phyloP scores from a whole-genome alignment of 75 land plant genomes.

The Pinus tabuliformis region DNA sequence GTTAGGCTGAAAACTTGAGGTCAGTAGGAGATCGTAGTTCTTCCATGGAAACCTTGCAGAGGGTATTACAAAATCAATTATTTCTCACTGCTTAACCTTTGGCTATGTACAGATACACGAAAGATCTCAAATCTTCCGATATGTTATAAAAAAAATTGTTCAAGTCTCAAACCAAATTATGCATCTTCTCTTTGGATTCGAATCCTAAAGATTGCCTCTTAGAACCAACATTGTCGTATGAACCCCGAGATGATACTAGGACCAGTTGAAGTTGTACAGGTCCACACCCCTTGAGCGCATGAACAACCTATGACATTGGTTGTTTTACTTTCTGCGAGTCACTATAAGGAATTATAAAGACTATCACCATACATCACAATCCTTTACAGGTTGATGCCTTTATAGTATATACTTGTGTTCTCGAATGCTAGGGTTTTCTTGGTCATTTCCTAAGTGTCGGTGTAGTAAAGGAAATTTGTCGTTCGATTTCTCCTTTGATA shows the following conservation, averaged over 20 bases:
- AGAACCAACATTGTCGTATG: slow-evolving; percentile 63
- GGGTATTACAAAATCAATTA: slow-evolving; percentile 78
- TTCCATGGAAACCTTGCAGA: slow-evolving; percentile 76
- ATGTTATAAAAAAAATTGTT: slow-evolving; percentile 75
- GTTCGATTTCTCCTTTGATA: too few relatives aligned
- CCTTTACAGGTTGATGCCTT: too few relatives aligned
- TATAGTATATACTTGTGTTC: too few relatives aligned
- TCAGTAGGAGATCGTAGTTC: slow-evolving; percentile 79
- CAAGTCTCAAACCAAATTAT: slow-evolving; percentile 77
- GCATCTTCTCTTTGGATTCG: slow-evolving; percentile 79
- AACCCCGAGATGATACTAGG: slow-evolving; percentile 68
- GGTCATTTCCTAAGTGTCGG: too few relatives aligned
- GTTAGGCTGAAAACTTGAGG: slow-evolving; percentile 83
- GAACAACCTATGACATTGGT: slow-evolving; percentile 22
- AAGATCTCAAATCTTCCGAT: slow-evolving; percentile 78
- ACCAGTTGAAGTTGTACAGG: slow-evolving; percentile 52
- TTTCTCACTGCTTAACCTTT: slow-evolving; percentile 78
- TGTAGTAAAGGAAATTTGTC: too few relatives aligned
- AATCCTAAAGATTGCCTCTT: slow-evolving; percentile 41
- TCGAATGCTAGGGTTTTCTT: too few relatives aligned
- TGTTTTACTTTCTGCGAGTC: slow-evolving; percentile 48
- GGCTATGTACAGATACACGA: slow-evolving; percentile 69
- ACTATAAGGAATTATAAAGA: slow-evolving; percentile 24
- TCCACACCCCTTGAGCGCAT: slow-evolving; percentile 52
- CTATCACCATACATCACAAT: too few relatives aligned